Conservation (phyloP, 768 basidiomycete species). For the Podaxis sp. region DNA sequence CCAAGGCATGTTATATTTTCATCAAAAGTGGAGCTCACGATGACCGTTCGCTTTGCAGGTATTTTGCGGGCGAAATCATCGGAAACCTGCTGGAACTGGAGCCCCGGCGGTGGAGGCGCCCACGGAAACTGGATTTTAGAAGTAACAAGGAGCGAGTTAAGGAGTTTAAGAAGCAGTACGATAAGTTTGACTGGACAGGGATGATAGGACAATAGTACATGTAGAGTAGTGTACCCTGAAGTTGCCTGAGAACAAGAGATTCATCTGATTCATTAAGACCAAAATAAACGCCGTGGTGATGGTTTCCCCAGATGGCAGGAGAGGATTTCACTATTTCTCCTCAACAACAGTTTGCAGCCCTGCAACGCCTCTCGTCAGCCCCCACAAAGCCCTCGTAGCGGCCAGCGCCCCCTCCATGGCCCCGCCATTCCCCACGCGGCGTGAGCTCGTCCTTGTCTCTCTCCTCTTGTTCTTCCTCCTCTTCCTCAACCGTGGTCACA, state of each 20-base stretch:
- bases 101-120: conserved; percentile 81
- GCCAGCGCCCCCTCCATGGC: conserved; percentile 3
- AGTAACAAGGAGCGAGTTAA: conserved; percentile 70
- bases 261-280: neutral
- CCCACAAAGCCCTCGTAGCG: conserved; percentile 10
- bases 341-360: neutral
- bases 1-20: conserved; percentile 55
- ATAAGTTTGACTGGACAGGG: conserved; percentile 78
- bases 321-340: neutral
- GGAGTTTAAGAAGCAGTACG: conserved; percentile 73
- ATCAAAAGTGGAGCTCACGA: neutral
- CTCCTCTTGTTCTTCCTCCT: conserved; percentile 17
- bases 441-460: conserved; percentile 19
- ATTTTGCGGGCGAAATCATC: conserved; percentile 94
- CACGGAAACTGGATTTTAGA: conserved; percentile 68
- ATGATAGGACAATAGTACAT: conserved; percentile 46
- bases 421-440: conserved; percentile 17
- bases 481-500: conserved; percentile 9
- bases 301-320: neutral
- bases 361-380: conserved; percentile 13
- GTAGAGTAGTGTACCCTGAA: neutral
- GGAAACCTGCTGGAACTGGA: conserved; percentile 89
- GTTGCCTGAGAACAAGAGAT: neutral
- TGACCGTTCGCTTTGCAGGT: conserved; percentile 45
- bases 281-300: neutral